A percentile compares a stretch with the other conserved stretches of the same genome.
These are phyloP conservation scores for Craspedostauros australis DNA, from an alignment of 108 stramenopile genomes.

Conservation along the genomic window DNA sequence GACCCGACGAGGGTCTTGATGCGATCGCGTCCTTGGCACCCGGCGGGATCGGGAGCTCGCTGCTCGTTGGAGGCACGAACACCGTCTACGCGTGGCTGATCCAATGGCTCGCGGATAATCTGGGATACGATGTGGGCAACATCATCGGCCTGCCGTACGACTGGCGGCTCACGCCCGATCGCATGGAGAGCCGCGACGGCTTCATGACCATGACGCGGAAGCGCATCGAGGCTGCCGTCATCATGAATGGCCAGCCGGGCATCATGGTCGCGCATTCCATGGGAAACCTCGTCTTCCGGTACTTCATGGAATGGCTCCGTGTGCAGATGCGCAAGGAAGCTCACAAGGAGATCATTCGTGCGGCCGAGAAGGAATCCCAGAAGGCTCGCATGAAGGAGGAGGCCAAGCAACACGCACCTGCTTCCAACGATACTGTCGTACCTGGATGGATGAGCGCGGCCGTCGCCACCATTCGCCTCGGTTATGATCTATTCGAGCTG, in stretches of 20 bases:
- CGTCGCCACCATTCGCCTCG: constrained; percentile 8
- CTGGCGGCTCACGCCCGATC: constrained; percentile 74
- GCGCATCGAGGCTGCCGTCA: constrained; percentile 72
- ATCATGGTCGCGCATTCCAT: constrained; percentile 86
- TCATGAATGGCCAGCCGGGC: constrained; percentile 59
- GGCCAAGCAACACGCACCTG: too few relatives aligned
- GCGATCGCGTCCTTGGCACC: constrained; percentile 72
- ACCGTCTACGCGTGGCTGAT: constrained; percentile 86
- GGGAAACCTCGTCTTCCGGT: constrained; percentile 79
- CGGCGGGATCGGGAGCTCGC: constrained; percentile 46
- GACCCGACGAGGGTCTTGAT: constrained; percentile 85
- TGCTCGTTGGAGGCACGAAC: constrained; percentile 76
- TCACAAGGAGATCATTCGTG: constrained; percentile 39
- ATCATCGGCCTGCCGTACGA: constrained; percentile 84
- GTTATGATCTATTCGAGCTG: constrained; percentile 9
- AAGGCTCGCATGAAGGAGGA: too few relatives aligned
- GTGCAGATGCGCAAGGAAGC: constrained; percentile 70
- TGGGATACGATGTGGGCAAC: constrained; percentile 77
- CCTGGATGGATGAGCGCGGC: constrained; percentile 30
- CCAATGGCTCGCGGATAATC: constrained; percentile 79
- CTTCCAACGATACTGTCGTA: too few relatives aligned
- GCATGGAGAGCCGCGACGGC: constrained; percentile 73
- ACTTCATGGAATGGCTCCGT: constrained; percentile 78
- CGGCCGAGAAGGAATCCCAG: constrained; percentile 19
- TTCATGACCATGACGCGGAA: constrained; percentile 45